A percentile compares a stretch with the other conserved stretches of the same genome.
Conservation (phyloP, 208 protist genomes). For the Acanthamoeba comandoni region DNA sequence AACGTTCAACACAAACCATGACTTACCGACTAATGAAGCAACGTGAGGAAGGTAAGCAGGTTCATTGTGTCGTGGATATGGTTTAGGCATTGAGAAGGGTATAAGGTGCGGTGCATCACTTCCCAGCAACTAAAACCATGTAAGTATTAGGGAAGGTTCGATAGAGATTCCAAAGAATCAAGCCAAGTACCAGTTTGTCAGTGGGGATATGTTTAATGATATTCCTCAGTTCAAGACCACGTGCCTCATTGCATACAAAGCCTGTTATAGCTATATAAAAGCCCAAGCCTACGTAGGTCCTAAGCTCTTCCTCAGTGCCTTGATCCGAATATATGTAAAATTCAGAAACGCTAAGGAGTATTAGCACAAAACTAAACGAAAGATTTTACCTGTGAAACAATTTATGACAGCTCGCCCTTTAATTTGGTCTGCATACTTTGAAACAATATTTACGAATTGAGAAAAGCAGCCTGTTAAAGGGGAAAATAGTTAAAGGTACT, state of each 20-base stretch:
- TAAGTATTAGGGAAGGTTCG: neutral
- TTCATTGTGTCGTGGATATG: constrained; percentile 47
- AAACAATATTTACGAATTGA: constrained; percentile 22
- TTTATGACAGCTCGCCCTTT: constrained; percentile 30
- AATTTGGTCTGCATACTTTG: constrained; percentile 36
- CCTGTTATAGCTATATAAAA: constrained; percentile 65
- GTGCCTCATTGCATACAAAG: constrained; percentile 63
- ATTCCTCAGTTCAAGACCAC: constrained; percentile 11
- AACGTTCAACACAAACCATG: too few relatives aligned
- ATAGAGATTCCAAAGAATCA: neutral
- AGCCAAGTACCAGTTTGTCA: constrained; percentile 26
- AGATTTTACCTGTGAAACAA: constrained; percentile 43
- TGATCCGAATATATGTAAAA: too few relatives aligned
- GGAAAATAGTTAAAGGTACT: too few relatives aligned
- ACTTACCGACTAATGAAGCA: neutral
- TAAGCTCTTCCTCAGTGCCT: constrained; percentile 7
- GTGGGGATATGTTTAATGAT: constrained; percentile 33
- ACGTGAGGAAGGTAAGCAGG: constrained; percentile 62
- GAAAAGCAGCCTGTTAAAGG: neutral
- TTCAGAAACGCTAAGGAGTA: too few relatives aligned
- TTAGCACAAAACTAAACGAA: too few relatives aligned
- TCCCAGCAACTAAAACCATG: constrained; percentile 24
- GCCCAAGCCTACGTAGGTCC: constrained; percentile 44
- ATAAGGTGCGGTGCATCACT: constrained; percentile 65
- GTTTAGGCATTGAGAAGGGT: constrained; percentile 71